A percentile compares a stretch with the other conserved stretches of the same genome.
Conservation (phyloP, 2,329 filamentous ascomycete species). For the Harringtonia aguacate region DNA sequence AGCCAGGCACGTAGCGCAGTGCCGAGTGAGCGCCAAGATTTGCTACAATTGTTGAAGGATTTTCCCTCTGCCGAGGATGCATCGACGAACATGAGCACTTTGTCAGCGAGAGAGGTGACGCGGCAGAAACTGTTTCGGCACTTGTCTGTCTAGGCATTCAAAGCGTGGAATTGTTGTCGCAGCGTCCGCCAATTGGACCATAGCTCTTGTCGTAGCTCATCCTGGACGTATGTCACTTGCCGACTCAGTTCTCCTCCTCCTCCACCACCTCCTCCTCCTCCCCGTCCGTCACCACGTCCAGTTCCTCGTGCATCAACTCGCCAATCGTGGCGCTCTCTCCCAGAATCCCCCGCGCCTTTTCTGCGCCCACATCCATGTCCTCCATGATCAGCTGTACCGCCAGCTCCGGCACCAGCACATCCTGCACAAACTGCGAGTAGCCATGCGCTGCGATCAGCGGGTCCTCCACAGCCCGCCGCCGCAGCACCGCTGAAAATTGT, state of each 20-base stretch:
- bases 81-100: too few relatives aligned
- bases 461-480: conserved; percentile 52
- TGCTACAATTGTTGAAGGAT: too few relatives aligned
- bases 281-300: conserved; percentile 35
- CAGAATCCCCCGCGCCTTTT: conserved; percentile 43
- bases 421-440: conserved; percentile 58
- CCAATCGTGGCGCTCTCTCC: conserved; percentile 58
- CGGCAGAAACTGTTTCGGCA: too few relatives aligned
- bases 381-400: conserved; percentile 44
- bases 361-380: conserved; percentile 35
- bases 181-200: too few relatives aligned
- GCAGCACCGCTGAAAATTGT: conserved; percentile 48
- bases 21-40: too few relatives aligned
- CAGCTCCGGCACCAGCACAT: conserved; percentile 67
- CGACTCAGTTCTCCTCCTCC: background rate
- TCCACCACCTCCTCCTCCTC: conserved; percentile 6
- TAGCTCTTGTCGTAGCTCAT: too few relatives aligned
- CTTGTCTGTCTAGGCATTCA: too few relatives aligned
- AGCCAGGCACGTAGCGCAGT: too few relatives aligned
- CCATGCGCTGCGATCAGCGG: conserved; percentile 55
- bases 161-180: too few relatives aligned
- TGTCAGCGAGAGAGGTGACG: too few relatives aligned
- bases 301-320: conserved; percentile 52
- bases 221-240: too few relatives aligned
- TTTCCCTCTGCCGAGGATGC: too few relatives aligned